These are phyloP conservation scores for Amylostereum areolatum DNA, from an alignment of 1,284 basidiomycete species.

Conservation along the genomic window DNA sequence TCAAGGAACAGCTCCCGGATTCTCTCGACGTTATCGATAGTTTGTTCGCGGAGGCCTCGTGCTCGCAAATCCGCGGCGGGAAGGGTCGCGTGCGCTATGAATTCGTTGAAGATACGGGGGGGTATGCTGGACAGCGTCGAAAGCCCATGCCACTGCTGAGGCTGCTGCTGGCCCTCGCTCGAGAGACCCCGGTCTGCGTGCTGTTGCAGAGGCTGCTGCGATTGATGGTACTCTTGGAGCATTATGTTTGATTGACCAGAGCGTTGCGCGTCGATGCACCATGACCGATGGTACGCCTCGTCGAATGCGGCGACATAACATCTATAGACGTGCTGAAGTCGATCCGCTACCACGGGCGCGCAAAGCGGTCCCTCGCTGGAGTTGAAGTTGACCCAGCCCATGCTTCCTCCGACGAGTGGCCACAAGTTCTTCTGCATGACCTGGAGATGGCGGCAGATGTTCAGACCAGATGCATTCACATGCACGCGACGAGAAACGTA, in stretches of 20 bases:
- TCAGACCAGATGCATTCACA: too few species aligned
- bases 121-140: slow-evolving; percentile 11
- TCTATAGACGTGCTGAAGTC: neutral
- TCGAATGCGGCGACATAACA: neutral
- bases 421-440: too few species aligned
- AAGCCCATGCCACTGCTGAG: neutral
- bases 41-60: slow-evolving; percentile 39
- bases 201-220: neutral
- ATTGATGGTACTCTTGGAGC: neutral
- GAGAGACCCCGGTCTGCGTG: neutral
- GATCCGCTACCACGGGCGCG: too few species aligned
- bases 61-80: slow-evolving; percentile 46
- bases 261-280: neutral
- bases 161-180: neutral
- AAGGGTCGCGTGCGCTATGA: slow-evolving; percentile 33
- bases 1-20: slow-evolving; percentile 44
- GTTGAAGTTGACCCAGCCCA: too few species aligned
- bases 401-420: too few species aligned
- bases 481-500: too few species aligned
- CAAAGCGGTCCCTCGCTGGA: too few species aligned
- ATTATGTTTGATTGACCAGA: neutral
- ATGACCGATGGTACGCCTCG: neutral
- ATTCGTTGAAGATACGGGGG: slow-evolving; percentile 31
- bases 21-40: slow-evolving; percentile 53
- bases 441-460: too few species aligned